Base-by-base conservation (phyloP, 192 early-diverging fungal genomes). In the Coemansia sp. region DNA sequence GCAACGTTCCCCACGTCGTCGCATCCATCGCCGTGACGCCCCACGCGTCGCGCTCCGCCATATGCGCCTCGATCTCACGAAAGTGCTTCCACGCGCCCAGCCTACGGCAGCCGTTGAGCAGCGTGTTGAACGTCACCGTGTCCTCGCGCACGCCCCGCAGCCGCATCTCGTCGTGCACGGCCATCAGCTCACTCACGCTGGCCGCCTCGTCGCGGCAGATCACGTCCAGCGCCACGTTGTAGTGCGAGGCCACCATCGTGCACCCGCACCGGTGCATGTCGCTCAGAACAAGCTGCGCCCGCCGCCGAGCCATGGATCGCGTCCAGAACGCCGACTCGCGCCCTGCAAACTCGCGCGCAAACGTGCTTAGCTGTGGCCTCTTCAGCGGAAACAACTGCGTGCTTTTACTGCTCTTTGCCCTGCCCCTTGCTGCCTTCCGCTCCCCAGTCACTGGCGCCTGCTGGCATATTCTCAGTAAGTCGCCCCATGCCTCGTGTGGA, bases 191-290 rank as follows among this genome's bases (percentile, higher is more conserved):
- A 9, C 47, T 43, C 1, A 57, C 46, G 4, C 42, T 20, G 0
- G 69, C 55, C 15, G 53, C 15, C 7, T 28, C 11, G 35, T 72
- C 69, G 19, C 54, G 61, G 42, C 61, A 46, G 15, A 72, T 46
- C 11, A 60, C 69, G 18, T 72, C 69, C 10, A 72, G 38, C 4
- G 40, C 69, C 18, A 72, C 44, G 39, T 72, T 72, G 39, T 72
- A 72, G 48, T 72, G 69, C 5, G 22, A 17, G 15, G 57, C 44
- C 6, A 38, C 19, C 6, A 19, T 52, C 36, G 36, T 33, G 2
- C 46, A 59, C n/a, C 56, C 47, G 33, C 52, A 52, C 4, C 69
- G 53, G 53, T 58, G 64, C 69, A 72, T 72, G 30, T 72, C 69
- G 50, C 69, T 50, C 24, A 72, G 50, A 14, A 72, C 26, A 62